Percentiles rank a stretch among this genome's conserved stretches.
Evolutionary conservation across 1,139 yeast genomes (phyloP).

Genomic region (Debaryomyces subglobosus): DNA sequence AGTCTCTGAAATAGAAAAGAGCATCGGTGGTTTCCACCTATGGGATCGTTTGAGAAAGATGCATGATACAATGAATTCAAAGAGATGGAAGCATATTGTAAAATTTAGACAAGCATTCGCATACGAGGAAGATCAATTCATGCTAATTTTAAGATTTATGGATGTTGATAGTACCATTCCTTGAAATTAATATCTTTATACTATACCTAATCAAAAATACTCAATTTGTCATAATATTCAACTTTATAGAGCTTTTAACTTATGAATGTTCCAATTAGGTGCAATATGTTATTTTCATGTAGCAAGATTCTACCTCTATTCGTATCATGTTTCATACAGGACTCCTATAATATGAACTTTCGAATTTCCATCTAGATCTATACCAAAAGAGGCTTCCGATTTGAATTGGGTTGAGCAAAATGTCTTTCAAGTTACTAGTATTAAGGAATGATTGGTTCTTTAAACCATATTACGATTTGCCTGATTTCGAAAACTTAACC

Average conservation of each 20-base stretch:
- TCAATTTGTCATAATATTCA: not conserved
- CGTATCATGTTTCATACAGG: not conserved
- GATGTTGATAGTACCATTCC: conserved; percentile 19
- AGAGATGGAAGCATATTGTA: conserved; percentile 50
- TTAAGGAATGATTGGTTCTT: conserved; percentile 30
- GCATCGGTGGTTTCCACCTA: conserved; percentile 47
- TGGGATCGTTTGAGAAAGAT: conserved; percentile 48
- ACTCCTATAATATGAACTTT: not conserved
- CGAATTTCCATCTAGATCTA: not conserved
- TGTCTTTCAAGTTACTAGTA: conserved; percentile 27
- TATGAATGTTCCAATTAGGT: not conserved
- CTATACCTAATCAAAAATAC: not conserved
- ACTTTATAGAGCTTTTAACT: not conserved
- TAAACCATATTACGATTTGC: conserved; percentile 11
- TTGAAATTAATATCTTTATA: not conserved
- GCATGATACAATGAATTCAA: conserved; percentile 39
- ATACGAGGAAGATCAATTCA: conserved; percentile 47
- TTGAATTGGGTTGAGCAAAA: conserved; percentile 1
- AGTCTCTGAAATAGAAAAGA: conserved; percentile 23
- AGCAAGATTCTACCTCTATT: not conserved
- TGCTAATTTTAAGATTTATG: conserved; percentile 43
- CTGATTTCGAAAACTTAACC: conserved; percentile 20
- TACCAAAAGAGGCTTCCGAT: not conserved
- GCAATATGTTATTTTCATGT: not conserved
- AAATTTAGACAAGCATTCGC: conserved; percentile 44